phyloP scores from a whole-genome alignment of 306 rosid genomes.

The Castanea sativa region DNA sequence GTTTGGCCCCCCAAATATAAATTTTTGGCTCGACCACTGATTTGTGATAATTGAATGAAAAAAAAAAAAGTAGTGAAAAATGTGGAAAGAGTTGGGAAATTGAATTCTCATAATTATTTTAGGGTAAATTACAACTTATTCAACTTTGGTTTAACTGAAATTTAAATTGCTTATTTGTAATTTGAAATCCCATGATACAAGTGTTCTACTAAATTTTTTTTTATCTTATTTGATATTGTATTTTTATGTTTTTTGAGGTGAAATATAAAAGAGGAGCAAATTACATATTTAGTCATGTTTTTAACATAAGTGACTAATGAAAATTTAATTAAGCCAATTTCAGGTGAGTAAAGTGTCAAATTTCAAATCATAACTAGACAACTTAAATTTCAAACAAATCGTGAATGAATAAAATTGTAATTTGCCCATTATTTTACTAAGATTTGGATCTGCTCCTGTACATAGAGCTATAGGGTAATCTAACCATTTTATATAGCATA shows the following conservation, averaged over 20 bases:
- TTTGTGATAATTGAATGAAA: too few species aligned
- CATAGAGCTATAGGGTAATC: not conserved
- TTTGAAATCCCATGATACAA: too few species aligned
- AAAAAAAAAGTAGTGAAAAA: too few species aligned
- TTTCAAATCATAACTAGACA: accelerated
- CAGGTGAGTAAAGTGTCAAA: accelerated
- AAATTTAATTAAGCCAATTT: accelerated
- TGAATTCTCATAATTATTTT: not conserved
- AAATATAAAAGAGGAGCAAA: too few species aligned
- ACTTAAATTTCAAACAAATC: too few species aligned
- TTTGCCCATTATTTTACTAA: not conserved
- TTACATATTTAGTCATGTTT: too few species aligned
- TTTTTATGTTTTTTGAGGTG: too few species aligned
- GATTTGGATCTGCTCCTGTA: not conserved
- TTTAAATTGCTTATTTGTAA: accelerated
- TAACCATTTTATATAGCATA: not conserved
- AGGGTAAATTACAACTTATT: not conserved
- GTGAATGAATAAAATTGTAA: accelerated
- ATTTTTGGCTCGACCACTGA: accelerated
- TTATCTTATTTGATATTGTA: too few species aligned
- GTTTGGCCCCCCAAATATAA: too few species aligned
- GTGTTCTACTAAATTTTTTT: too few species aligned
- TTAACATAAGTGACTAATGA: too few species aligned
- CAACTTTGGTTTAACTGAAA: accelerated
- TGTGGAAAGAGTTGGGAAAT: not conserved